A percentile compares a stretch with the other conserved stretches of the same genome.
Evolutionary conservation across 768 basidiomycete genomes (phyloP).

Genomic region (Tylopilus sp.): DNA sequence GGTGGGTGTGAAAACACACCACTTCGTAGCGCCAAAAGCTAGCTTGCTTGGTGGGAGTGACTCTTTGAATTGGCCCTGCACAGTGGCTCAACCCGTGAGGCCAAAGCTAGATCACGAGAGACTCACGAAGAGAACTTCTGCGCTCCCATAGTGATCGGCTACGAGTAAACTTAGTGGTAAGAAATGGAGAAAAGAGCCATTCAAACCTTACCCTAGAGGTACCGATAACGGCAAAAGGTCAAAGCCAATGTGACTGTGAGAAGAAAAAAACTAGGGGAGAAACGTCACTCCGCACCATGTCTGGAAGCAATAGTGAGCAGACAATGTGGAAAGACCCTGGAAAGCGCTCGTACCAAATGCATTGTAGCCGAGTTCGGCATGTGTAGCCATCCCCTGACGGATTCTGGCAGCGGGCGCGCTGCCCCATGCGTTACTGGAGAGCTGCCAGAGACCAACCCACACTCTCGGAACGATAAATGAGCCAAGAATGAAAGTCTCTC

Average conservation of each 20-base stretch:
- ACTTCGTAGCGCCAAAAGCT: slow-evolving; percentile 78
- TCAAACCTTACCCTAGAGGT: slow-evolving; percentile 25
- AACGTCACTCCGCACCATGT: slow-evolving; percentile 48
- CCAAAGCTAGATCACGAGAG: background rate
- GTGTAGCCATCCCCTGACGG: slow-evolving; percentile 61
- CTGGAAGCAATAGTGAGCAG: slow-evolving; percentile 29
- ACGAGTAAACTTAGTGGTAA: slow-evolving; percentile 12
- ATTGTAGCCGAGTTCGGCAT: slow-evolving; percentile 52
- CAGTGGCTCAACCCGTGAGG: background rate
- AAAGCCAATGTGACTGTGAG: slow-evolving; percentile 12
- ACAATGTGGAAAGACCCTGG: slow-evolving; percentile 7
- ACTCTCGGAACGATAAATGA: slow-evolving; percentile 58
- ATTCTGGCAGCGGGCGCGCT: slow-evolving; percentile 64
- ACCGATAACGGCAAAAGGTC: slow-evolving; percentile 1
- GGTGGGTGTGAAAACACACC: slow-evolving; percentile 70
- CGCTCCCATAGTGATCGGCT: slow-evolving; percentile 88
- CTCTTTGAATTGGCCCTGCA: slow-evolving; percentile 67
- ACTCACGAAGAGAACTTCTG: slow-evolving; percentile 77
- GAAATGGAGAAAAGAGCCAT: background rate
- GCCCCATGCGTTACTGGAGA: slow-evolving; percentile 85
- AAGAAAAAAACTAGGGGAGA: slow-evolving; percentile 8
- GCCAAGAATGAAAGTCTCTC: slow-evolving; percentile 55
- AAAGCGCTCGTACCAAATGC: slow-evolving; percentile 39
- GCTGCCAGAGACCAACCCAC: slow-evolving; percentile 82
- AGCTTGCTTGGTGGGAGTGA: slow-evolving; percentile 38